A percentile compares a stretch with the other conserved stretches of the same genome.
Conservation (phyloP, 345 rosid genomes). For the Brassica cretica region DNA sequence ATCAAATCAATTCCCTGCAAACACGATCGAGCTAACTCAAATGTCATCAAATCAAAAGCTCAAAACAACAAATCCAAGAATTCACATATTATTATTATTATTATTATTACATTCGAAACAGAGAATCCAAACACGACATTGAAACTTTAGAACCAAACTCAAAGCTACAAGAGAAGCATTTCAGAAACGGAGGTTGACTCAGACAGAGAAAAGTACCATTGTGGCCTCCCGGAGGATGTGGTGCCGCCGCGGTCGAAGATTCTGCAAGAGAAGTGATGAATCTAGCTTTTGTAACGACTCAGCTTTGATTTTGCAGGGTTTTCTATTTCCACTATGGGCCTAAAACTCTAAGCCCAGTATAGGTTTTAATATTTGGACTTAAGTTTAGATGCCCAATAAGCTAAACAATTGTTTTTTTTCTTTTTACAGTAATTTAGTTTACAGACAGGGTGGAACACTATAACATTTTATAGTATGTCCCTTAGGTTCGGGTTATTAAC, state of each 20-base stretch:
- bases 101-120: no score
- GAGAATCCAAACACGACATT: no score
- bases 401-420: no score
- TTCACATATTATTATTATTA: no score
- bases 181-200: not conserved
- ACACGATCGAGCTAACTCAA: not conserved
- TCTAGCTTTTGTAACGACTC: constrained; percentile 5
- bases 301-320: constrained; percentile 19
- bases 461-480: no score
- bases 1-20: constrained; percentile 86
- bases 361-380: no score
- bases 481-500: no score
- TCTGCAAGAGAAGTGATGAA: not conserved
- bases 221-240: not conserved
- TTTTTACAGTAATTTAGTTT: no score
- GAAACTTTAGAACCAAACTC: constrained; percentile 1
- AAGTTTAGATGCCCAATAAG: no score
- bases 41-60: not conserved
- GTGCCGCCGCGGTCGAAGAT: constrained; percentile 26
- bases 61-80: no score
- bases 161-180: not conserved
- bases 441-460: no score
- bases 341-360: not conserved
- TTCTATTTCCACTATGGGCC: not conserved
- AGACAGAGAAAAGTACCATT: constrained; percentile 15